A percentile compares a stretch with the other conserved stretches of the same genome.
These are phyloP conservation scores for Cytospora piceae DNA, from an alignment of 2,329 filamentous ascomycete genomes.

Conservation along the genomic window DNA sequence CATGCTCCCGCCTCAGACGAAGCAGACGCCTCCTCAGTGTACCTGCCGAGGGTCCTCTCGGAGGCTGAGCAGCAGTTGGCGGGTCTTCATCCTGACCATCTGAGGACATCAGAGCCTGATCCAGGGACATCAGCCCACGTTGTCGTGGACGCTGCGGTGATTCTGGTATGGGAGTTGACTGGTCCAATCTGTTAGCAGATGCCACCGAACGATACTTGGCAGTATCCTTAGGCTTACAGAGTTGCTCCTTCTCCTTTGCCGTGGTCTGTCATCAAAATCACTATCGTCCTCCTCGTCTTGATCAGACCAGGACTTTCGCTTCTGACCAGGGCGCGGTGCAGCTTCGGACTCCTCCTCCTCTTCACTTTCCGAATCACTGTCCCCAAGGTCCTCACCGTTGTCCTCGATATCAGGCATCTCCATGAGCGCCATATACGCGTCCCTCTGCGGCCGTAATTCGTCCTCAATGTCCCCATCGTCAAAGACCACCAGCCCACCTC, in stretches of 20 bases:
- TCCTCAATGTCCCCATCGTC: constrained; percentile 96
- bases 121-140: constrained; percentile 62
- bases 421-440: constrained; percentile 82
- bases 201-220: constrained; percentile 33
- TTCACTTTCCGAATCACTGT: constrained; percentile 60
- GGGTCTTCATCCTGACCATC: constrained; percentile 53
- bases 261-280: constrained; percentile 75
- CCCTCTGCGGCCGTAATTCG: constrained; percentile 72
- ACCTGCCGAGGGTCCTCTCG: constrained; percentile 69
- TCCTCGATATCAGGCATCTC: constrained; percentile 92
- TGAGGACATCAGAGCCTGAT: constrained; percentile 50
- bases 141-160: constrained; percentile 65
- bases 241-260: constrained; percentile 83
- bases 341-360: constrained; percentile 53
- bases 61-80: constrained; percentile 62
- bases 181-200: constrained; percentile 45
- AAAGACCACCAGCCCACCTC: constrained; percentile 88
- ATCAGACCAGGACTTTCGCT: constrained; percentile 80
- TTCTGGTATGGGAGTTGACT: constrained; percentile 68
- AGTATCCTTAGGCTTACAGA: constrained; percentile 60
- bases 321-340: constrained; percentile 57
- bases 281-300: constrained; percentile 70
- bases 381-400: constrained; percentile 64
- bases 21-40: constrained; percentile 74
- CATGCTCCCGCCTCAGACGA: constrained; percentile 76